phyloP scores from a whole-genome alignment of 2,329 filamentous ascomycete genomes.

The Fusarium napiforme region DNA sequence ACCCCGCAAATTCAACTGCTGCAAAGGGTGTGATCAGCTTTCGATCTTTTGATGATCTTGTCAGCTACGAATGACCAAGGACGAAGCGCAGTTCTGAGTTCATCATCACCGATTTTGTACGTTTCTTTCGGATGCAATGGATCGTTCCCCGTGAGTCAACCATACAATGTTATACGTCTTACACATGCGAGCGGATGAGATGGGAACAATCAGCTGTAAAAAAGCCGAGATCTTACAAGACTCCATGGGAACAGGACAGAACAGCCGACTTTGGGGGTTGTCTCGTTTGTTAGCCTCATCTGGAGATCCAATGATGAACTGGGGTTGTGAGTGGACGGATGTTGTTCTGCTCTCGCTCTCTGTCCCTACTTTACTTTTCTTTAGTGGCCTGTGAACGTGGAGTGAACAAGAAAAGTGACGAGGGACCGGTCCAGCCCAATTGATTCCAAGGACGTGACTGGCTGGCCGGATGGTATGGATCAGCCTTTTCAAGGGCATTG shows the following conservation, averaged over 20 bases:
- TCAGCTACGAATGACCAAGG: slow-evolving; percentile 9
- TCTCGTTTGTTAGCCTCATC: slow-evolving; percentile 15
- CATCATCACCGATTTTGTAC: neutral
- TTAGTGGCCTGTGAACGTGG: slow-evolving; percentile 23
- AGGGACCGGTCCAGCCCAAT: neutral
- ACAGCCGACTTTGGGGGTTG: slow-evolving; percentile 17
- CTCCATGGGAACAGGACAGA: neutral
- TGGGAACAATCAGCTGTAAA: neutral
- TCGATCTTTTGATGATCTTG: slow-evolving; percentile 26
- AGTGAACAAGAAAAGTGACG: neutral
- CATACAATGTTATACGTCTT: neutral
- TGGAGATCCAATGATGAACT: slow-evolving; percentile 17
- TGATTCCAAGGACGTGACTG: slow-evolving; percentile 3
- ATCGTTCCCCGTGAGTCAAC: slow-evolving; percentile 1
- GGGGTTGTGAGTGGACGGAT: slow-evolving; percentile 15
- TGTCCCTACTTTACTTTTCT: neutral
- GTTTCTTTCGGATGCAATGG: slow-evolving; percentile 20
- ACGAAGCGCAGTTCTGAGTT: slow-evolving; percentile 21
- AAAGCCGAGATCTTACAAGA: slow-evolving; percentile 15
- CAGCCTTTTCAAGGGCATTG: slow-evolving; percentile 11
- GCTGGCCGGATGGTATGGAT: slow-evolving; percentile 15
- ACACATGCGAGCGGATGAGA: slow-evolving; percentile 20
- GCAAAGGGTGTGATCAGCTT: slow-evolving; percentile 17
- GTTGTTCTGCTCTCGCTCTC: neutral
- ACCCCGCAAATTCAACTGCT: slow-evolving; percentile 26